These are phyloP conservation scores for Emiliania huxleyi DNA, from an alignment of 78 protist genomes.

Conservation along the genomic window DNA sequence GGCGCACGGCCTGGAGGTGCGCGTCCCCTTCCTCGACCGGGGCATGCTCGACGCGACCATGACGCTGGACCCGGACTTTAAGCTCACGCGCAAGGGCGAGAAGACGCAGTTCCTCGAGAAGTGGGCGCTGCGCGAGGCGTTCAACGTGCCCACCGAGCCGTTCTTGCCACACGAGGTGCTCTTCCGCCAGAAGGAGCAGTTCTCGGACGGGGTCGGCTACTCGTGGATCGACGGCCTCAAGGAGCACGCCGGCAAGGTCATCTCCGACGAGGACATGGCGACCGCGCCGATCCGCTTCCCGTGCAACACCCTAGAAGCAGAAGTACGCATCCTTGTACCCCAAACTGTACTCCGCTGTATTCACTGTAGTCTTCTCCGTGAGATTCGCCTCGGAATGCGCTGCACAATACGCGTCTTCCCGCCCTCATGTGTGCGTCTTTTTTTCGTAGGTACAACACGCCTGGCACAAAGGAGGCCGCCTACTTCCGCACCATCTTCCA, in stretches of 20 bases:
- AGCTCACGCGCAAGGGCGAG: neutral
- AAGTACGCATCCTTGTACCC: neutral
- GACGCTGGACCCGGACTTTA: conserved; percentile 27
- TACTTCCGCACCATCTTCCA: conserved; percentile 39
- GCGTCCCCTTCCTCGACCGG: conserved; percentile 33
- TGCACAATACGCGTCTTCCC: conserved; percentile 13
- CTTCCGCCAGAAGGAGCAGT: conserved; percentile 67
- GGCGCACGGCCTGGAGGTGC: conserved; percentile 45
- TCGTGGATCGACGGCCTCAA: conserved; percentile 62
- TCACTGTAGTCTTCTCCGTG: too few relatives aligned
- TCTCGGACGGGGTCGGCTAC: conserved; percentile 65
- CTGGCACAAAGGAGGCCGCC: conserved; percentile 54
- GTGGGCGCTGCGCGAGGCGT: conserved; percentile 49
- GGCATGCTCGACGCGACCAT: conserved; percentile 31
- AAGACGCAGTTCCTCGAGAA: conserved; percentile 35
- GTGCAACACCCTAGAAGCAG: neutral
- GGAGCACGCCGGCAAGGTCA: neutral
- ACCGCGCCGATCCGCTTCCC: neutral
- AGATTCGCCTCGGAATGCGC: too few relatives aligned
- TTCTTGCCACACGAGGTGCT: conserved; percentile 24
- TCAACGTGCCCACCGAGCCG: neutral
- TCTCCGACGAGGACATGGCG: neutral
- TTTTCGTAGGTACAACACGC: conserved; percentile 55
- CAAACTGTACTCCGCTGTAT: too few relatives aligned
- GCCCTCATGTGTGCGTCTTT: too few relatives aligned